Percentiles rank a stretch among this genome's conserved stretches.
phyloP scores from a whole-genome alignment of 2,329 filamentous ascomycete species.

The Xylaria hypoxylon region DNA sequence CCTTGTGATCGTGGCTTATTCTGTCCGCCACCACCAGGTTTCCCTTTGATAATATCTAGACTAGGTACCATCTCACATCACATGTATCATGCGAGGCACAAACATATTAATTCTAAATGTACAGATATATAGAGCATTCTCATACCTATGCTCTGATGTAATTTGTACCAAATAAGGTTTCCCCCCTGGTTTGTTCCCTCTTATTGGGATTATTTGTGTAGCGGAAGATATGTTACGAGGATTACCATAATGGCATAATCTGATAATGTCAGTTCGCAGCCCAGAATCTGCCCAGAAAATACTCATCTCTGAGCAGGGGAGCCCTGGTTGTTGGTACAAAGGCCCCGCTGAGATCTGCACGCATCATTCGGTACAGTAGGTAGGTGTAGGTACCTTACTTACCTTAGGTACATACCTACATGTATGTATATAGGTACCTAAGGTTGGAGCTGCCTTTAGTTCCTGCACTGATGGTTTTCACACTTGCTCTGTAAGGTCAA shows the following conservation, averaged over 20 bases:
- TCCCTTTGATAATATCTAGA: background rate
- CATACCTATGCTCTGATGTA: too few species aligned
- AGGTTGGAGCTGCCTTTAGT: slow-evolving; percentile 5
- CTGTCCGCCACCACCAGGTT: background rate
- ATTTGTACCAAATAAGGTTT: too few species aligned
- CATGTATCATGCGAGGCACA: too few species aligned
- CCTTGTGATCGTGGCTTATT: slow-evolving; percentile 22
- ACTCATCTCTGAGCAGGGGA: slow-evolving; percentile 1
- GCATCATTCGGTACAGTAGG: slow-evolving; percentile 14
- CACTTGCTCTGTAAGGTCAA: background rate
- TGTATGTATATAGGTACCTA: too few species aligned
- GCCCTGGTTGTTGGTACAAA: slow-evolving; percentile 15
- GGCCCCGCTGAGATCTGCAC: slow-evolving; percentile 28
- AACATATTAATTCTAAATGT: too few species aligned
- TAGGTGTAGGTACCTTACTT: too few species aligned
- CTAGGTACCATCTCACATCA: background rate
- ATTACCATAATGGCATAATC: slow-evolving; percentile 24
- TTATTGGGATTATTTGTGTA: too few species aligned
- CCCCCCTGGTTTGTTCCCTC: too few species aligned
- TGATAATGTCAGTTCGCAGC: slow-evolving; percentile 21
- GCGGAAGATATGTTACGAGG: slow-evolving; percentile 3
- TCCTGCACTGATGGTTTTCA: slow-evolving; percentile 19
- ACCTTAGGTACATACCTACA: background rate
- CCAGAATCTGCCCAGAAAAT: slow-evolving; percentile 11
- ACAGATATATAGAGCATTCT: too few species aligned